Base-by-base conservation (phyloP, 805 yeast species). In the Suhomyces emberorum region DNA sequence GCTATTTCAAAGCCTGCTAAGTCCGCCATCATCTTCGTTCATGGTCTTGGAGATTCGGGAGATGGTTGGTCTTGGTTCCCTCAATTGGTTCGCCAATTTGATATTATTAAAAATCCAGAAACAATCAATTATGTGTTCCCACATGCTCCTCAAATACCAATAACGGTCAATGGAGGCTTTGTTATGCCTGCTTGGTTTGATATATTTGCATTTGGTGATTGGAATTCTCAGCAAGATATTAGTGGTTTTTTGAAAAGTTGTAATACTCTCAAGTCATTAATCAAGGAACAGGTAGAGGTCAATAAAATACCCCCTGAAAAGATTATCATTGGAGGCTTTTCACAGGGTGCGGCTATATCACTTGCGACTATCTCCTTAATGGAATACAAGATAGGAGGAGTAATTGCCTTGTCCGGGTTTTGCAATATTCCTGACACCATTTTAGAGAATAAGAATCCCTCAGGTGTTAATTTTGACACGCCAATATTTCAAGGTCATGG, bases 401-500 rank as follows among this genome's bases (percentile, higher is more conserved):
- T 85, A 20, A 58, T 88, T 15, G 76, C 80, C 0, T 62, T 91
- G 32, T 84, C 95, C 1, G 97, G 96, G 0, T 87, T 86, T 51
- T 63, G 78, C 40, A 71, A 77, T 3, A 59, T 70, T 24, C 32
- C 39, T 8, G 46, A 46, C 11, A 37, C 47, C 4, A 25, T 54
- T 3, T 41, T 40, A 15, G 49, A 48, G 26, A 20, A 31, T 28
- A 10, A 29, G 24, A 57, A 61, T n/a, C 51, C 54, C 6, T 35
- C 30, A 7, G 51, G 52, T 14, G 47, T 51, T 22, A 87, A 88
- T 54, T 53, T 61, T 11, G 61, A 69, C 5, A 84, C 95, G 0
- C 95, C 95, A 1, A 65, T 87, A 6, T 87, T 88, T 64, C 85
- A 86, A 48, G 95, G 93, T 6, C 97, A 91, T 58, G 98, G 98